Evolutionary conservation across 1,284 basidiomycete genomes (phyloP).

Genomic region (Rhodotorula sp.): DNA sequence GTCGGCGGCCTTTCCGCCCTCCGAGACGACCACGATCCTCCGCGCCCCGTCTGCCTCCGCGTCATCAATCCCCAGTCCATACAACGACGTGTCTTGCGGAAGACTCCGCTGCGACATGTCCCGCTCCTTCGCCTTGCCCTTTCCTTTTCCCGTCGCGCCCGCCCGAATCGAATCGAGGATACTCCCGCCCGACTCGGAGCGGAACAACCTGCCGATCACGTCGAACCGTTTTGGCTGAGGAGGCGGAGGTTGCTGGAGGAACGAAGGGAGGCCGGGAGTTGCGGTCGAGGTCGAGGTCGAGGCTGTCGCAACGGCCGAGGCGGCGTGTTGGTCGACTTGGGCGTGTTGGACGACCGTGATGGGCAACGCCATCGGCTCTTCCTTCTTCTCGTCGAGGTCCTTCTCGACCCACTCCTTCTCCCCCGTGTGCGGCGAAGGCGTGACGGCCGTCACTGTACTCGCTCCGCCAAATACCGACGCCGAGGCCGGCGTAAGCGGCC

Average conservation of each 20-base stretch:
- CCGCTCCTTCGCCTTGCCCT: constrained; percentile 2
- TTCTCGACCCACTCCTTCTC: constrained; percentile 9
- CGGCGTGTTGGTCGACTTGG: constrained; percentile 10
- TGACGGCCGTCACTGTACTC: constrained; percentile 16
- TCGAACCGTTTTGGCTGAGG: constrained; percentile 35
- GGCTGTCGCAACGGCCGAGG: background rate
- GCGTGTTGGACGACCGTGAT: constrained; percentile 13
- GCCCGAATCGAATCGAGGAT: constrained; percentile 5
- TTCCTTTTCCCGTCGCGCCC: background rate
- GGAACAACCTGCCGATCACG: constrained; percentile 37
- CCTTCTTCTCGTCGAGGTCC: constrained; percentile 15
- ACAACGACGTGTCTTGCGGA: constrained; percentile 18
- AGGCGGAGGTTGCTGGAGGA: constrained; percentile 6
- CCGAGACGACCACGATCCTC: constrained; percentile 34
- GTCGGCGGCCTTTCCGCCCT: constrained; percentile 13
- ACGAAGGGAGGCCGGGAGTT: background rate
- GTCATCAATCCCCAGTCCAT: constrained; percentile 25
- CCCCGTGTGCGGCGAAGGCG: background rate
- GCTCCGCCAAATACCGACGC: background rate
- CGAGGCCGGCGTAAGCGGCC: background rate
- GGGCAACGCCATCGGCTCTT: constrained; percentile 13
- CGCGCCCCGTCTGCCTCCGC: constrained; percentile 5
- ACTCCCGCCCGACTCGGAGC: constrained; percentile 11
- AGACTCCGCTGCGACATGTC: constrained; percentile 14
- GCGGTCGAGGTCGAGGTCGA: background rate